Base-by-base conservation (phyloP, 2,329 filamentous ascomycete species). In the Ascochyta lentis region DNA sequence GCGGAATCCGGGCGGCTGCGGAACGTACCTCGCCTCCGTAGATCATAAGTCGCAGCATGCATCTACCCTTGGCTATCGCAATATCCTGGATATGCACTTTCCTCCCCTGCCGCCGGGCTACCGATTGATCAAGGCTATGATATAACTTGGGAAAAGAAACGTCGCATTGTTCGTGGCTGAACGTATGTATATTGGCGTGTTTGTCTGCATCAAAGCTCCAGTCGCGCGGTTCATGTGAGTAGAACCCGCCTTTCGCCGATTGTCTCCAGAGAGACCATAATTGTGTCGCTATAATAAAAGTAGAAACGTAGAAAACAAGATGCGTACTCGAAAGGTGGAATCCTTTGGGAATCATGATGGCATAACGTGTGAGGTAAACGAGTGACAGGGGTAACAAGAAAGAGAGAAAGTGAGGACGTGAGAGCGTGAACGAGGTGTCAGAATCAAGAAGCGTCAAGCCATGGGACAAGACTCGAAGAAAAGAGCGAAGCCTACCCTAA, bases 161-260 rank as follows among this genome's bases (percentile, higher is more conserved):
- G 41, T 73, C 68, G 53, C 70, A 73, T 41, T 73, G 69, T 31
- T 72, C 68, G 41, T 68, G 63, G 52, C 63, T 71, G 24, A 73
- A 63, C 0, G 70, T 71, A 48, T 73, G 70, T 34, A 70, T 56
- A 48, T 73, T 73, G 19, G 67, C 69, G 50, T 73, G 69, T 27
- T 65, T 46, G 41, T 72, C 69, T 9, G 70, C 42, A 31, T 72
- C 59, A 43, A 72, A 73, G 8, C 54, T n/a, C 63, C 68, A 73
- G 13, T 37, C 23, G 7, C 27, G 48, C 22, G 34, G 26, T 22
- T 58, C 49, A 39, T 54, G 37, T 33, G 61, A 62, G 22, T 54
- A 57, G 29, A 62, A 43, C 24, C 63, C 64, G 39, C 53, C 59
- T 24, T 53, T 58, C 9, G 61, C 50, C 6, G 66, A 65, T 49